Base-by-base conservation (phyloP, 768 basidiomycete genomes). In the Agrocybe praecox region DNA sequence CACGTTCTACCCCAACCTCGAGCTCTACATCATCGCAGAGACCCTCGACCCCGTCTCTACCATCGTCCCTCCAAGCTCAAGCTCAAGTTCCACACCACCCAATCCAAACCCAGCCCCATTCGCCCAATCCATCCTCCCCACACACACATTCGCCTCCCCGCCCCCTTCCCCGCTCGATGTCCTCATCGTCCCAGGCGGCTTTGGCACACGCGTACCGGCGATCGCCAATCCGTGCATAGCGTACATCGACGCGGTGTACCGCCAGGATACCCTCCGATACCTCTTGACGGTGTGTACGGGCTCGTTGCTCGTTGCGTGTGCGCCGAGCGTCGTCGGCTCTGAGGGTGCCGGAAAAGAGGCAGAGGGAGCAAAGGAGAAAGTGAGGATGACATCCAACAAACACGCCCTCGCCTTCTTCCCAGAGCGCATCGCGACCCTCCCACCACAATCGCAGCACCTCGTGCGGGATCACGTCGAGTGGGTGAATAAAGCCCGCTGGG, bases 401-500 rank as follows among this genome's bases (percentile, higher is more conserved):
- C 60, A 61, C 1, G 54, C 52, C 12, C 80, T 70, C 66, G 63
- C 55, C 9, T 49, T 40, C n/a, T 40, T 14, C 14, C 6, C 12
- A n/a, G 36, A 40, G 14, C 36, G 36, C 5, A 14, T 40, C n/a
- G 36, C 36, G 5, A 40, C 36, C n/a, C n/a, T 40, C 6, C 14
- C 36, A 12, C 6, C 5, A 5, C 6, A n/a, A 5, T 4, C 36
- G 36, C 12, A n/a, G n/a, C 14, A 40, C 14, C 36, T 40, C 36
- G 36, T 40, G 12, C 36, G 36, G 6, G n/a, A 14, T 2, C 65
- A 74, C 46, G 76, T 80, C 6, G 57, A 72, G 2, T 82, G 80
- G 79, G 69, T 80, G 23, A 52, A 74, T 0, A 71, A 71, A 33
- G 81, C 80, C 7, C 69, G 80, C 14, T 82, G 79, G 80, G 77